These are phyloP conservation scores for Lasiosphaeria ovina DNA, from an alignment of 495 filamentous ascomycete genomes.

Conservation along the genomic window DNA sequence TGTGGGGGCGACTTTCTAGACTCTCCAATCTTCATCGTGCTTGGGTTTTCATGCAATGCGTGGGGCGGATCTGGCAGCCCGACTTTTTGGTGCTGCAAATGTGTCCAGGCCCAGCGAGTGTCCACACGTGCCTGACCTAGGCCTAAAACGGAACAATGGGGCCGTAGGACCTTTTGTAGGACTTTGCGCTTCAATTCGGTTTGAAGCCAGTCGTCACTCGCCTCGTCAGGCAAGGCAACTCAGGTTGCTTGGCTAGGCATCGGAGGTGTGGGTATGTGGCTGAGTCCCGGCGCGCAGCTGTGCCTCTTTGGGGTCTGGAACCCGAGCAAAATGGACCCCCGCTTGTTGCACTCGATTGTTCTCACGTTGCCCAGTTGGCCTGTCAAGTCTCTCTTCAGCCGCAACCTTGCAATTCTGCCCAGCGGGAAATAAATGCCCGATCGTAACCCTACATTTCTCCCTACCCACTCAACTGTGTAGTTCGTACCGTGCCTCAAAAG, in stretches of 20 bases:
- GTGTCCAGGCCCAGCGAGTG: not conserved
- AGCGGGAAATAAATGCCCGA: not conserved
- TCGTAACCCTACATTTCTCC: too few species aligned
- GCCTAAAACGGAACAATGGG: constrained; percentile 17
- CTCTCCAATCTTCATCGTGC: too few species aligned
- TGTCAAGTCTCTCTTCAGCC: constrained; percentile 3
- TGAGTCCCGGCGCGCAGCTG: constrained; percentile 25
- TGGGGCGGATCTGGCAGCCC: too few species aligned
- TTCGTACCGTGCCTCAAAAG: too few species aligned
- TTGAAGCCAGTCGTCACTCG: not conserved
- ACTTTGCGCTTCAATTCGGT: constrained; percentile 23
- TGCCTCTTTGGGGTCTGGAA: constrained; percentile 11
- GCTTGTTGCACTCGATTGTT: constrained; percentile 1
- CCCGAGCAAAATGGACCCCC: too few species aligned
- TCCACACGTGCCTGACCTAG: constrained; percentile 33
- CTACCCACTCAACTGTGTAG: not conserved
- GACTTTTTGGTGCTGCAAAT: too few species aligned
- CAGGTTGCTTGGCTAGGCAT: not conserved
- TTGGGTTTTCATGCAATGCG: too few species aligned
- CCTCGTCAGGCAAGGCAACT: not conserved
- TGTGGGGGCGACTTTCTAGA: too few species aligned
- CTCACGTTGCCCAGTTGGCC: not conserved
- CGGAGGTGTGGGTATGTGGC: constrained; percentile 18
- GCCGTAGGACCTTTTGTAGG: constrained; percentile 35
- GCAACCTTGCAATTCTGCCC: not conserved